Percentiles rank a stretch among this genome's conserved stretches.
Conservation (phyloP, 2,329 filamentous ascomycete genomes). For the Penicillium sp. region DNA sequence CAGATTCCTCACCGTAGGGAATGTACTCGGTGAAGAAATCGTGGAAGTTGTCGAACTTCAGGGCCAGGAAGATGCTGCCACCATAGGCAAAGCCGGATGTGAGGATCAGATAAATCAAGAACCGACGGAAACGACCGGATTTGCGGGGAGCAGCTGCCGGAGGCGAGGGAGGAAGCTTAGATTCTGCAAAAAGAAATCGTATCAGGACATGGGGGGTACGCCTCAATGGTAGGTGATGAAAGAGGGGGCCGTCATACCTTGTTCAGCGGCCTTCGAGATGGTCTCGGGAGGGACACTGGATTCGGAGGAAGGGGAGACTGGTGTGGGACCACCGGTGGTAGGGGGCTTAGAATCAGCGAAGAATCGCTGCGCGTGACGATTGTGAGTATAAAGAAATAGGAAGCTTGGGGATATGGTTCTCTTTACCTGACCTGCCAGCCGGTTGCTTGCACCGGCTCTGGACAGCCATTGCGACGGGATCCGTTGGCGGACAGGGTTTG, state of each 20-base stretch:
- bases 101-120: constrained; percentile 72
- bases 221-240: constrained; percentile 6
- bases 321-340: constrained; percentile 37
- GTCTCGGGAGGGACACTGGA: constrained; percentile 50
- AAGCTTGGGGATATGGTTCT: constrained; percentile 13
- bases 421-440: constrained; percentile 41
- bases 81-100: constrained; percentile 76
- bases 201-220: constrained; percentile 18
- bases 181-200: constrained; percentile 36
- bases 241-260: constrained; percentile 23
- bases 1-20: constrained; percentile 89
- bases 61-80: constrained; percentile 87
- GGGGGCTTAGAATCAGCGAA: constrained; percentile 49
- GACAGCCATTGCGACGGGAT: constrained; percentile 44
- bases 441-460: constrained; percentile 36
- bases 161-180: constrained; percentile 34
- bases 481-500: constrained; percentile 36
- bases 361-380: constrained; percentile 40
- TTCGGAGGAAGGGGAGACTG: constrained; percentile 43
- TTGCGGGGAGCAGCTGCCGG: constrained; percentile 56
- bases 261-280: constrained; percentile 42
- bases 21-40: constrained; percentile 98
- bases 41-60: constrained; percentile 95
- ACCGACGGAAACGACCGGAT: constrained; percentile 71
- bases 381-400: constrained; percentile 24